phyloP scores from a whole-genome alignment of 345 rosid species.

The Cardamine resedifolia region DNA sequence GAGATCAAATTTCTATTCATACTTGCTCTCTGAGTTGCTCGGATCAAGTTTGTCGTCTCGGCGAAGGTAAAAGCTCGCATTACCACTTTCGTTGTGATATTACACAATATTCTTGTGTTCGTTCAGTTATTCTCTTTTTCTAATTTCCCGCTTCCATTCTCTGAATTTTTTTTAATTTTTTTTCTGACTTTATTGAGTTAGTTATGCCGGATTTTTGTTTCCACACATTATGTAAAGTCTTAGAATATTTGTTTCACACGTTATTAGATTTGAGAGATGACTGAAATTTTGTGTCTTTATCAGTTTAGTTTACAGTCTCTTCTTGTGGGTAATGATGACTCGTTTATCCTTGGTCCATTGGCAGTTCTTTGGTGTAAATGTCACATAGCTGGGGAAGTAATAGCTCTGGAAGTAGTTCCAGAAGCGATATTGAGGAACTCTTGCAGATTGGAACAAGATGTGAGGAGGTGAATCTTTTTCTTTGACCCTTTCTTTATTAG shows the following conservation, averaged over 20 bases:
- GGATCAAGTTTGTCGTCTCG: neutral
- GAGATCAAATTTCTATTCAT: neutral
- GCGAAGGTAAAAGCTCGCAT: neutral
- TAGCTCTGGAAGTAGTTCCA: slow-evolving; percentile 32
- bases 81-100: neutral
- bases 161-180: neutral
- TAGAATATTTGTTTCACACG: neutral
- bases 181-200: neutral
- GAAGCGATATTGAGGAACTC: slow-evolving; percentile 44
- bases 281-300: neutral
- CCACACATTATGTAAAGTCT: neutral
- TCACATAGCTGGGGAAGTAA: slow-evolving; percentile 25
- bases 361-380: slow-evolving; percentile 27
- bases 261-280: neutral
- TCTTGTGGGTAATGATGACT: neutral
- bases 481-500: neutral
- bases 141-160: neutral
- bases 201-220: neutral
- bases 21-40: neutral
- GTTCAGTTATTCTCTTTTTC: too few species aligned
- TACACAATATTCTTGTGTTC: neutral
- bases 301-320: neutral
- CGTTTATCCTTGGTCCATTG: neutral
- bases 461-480: slow-evolving; percentile 44
- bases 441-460: slow-evolving; percentile 52